phyloP scores from a whole-genome alignment of 106 monocot species.

The Platanthera guangdongensis region DNA sequence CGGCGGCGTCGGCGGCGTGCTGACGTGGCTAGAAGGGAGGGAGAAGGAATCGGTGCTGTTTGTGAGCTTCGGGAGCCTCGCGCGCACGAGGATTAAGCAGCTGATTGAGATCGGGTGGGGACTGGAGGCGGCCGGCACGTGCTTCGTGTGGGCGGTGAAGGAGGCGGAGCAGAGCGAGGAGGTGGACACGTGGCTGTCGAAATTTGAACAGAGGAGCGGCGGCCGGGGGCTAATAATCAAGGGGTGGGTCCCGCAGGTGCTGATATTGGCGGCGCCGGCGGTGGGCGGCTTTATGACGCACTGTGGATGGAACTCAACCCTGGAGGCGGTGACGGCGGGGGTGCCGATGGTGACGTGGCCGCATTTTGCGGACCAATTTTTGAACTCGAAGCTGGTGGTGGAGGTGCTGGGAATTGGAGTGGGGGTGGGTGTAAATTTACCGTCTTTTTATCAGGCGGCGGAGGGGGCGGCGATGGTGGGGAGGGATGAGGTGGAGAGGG shows the following conservation, averaged over 20 bases:
- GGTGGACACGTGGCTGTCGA: conserved; percentile 9
- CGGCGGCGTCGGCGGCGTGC: neutral
- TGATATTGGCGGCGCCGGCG: conserved; percentile 37
- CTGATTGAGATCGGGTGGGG: conserved; percentile 9
- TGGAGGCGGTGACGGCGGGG: conserved; percentile 36
- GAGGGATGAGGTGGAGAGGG: conserved; percentile 26
- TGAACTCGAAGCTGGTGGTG: conserved; percentile 37
- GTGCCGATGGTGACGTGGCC: conserved; percentile 47
- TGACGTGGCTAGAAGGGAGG: conserved; percentile 11
- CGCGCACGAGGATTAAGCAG: neutral
- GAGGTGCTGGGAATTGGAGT: conserved; percentile 33
- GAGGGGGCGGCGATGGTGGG: conserved; percentile 3
- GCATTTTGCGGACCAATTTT: conserved; percentile 39
- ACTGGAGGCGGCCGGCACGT: neutral
- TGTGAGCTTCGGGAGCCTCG: conserved; percentile 16
- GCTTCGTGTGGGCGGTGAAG: conserved; percentile 16
- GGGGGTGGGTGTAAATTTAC: conserved; percentile 16
- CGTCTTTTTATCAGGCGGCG: neutral
- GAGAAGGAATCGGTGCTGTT: conserved; percentile 3
- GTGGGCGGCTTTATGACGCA: conserved; percentile 54
- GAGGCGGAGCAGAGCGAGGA: conserved; percentile 5
- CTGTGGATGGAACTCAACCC: conserved; percentile 67
- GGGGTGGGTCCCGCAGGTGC: conserved; percentile 18
- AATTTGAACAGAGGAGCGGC: conserved; percentile 9
- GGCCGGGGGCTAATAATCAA: conserved; percentile 1